These are phyloP conservation scores for Angomonas ambiguus DNA, from an alignment of 208 protist species.

Conservation along the genomic window DNA sequence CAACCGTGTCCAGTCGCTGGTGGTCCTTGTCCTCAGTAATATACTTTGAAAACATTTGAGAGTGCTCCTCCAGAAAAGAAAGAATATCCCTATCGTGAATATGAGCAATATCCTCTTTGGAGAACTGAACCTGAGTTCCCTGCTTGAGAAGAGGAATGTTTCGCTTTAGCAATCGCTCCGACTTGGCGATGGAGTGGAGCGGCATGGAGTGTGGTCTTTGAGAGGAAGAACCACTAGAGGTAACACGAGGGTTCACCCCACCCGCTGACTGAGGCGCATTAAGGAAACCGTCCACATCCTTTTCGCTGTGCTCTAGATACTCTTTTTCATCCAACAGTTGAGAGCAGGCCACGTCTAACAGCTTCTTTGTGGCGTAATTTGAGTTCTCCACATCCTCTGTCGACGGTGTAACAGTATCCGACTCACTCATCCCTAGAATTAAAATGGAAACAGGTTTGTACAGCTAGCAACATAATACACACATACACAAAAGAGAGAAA, in stretches of 20 bases:
- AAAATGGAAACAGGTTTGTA: neutral
- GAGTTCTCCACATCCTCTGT: neutral
- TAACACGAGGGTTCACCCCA: neutral
- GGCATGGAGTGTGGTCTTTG: conserved; percentile 13
- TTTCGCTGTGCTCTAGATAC: neutral
- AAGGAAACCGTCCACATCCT: neutral
- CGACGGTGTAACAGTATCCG: neutral
- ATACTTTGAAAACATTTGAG: conserved; percentile 9
- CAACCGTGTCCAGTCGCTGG: neutral
- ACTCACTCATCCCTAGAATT: neutral
- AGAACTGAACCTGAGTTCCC: conserved; percentile 35
- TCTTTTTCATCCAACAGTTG: conserved; percentile 1
- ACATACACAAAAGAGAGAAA: neutral
- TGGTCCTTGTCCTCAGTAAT: neutral
- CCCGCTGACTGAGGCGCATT: neutral
- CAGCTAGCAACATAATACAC: neutral
- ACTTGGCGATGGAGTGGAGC: conserved; percentile 26
- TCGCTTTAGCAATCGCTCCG: conserved; percentile 35
- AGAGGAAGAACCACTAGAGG: neutral
- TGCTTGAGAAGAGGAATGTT: conserved; percentile 33
- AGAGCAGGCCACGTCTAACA: neutral
- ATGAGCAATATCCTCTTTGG: conserved; percentile 27
- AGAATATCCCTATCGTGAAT: conserved; percentile 40
- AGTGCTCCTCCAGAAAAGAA: conserved; percentile 41
- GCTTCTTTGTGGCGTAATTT: neutral